These are phyloP conservation scores for Serendipita sp. DNA, from an alignment of 768 basidiomycete species.

Conservation along the genomic window DNA sequence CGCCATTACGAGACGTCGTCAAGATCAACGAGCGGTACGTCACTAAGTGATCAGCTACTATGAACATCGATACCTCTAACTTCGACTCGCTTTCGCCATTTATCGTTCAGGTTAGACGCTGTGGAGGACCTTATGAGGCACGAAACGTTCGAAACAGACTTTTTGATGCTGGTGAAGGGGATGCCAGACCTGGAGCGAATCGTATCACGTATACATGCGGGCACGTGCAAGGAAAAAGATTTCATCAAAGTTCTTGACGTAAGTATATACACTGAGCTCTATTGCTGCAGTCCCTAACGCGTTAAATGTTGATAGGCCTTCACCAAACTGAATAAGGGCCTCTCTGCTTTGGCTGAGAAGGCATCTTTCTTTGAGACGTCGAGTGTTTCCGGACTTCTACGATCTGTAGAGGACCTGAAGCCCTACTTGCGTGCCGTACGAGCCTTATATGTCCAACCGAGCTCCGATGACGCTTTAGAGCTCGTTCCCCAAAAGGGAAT, in stretches of 20 bases:
- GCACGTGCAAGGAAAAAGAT: constrained; percentile 71
- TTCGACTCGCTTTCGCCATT: background rate
- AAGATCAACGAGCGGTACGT: constrained; percentile 80
- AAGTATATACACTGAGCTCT: constrained; percentile 16
- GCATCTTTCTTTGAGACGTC: constrained; percentile 64
- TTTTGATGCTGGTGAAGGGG: constrained; percentile 60
- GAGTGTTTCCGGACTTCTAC: constrained; percentile 57
- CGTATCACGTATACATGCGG: constrained; percentile 89
- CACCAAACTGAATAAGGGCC: constrained; percentile 49
- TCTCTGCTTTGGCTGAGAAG: constrained; percentile 44
- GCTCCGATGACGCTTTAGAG: constrained; percentile 39
- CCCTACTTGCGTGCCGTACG: constrained; percentile 59
- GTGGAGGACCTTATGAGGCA: constrained; percentile 81
- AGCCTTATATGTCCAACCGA: constrained; percentile 44
- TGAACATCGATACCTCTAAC: background rate
- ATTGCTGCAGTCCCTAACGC: background rate
- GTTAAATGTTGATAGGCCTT: constrained; percentile 43
- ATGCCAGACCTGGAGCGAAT: constrained; percentile 88
- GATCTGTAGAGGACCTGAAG: constrained; percentile 65
- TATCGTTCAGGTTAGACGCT: constrained; percentile 63
- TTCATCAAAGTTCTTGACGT: constrained; percentile 75
- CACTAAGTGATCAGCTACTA: background rate
- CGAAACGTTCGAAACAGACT: constrained; percentile 58
- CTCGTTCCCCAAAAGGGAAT: constrained; percentile 73
- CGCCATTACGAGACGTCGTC: constrained; percentile 64